Evolutionary conservation across 495 filamentous ascomycete genomes (phyloP), one percentile per base, ranked within the genome.

Genomic region (Halenospora varia): DNA sequence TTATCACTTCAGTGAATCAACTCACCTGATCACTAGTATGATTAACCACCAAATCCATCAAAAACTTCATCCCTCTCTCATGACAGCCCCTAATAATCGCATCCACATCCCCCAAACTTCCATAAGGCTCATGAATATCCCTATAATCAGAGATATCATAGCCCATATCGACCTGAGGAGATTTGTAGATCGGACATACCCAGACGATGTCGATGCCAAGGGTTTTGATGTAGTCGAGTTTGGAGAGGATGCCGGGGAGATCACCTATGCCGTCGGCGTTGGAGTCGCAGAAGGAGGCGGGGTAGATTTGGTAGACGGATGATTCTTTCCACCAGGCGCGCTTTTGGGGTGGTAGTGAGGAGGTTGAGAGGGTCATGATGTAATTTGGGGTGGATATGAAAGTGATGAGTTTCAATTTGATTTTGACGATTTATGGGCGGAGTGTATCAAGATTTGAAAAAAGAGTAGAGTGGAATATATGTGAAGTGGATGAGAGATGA

Each of bases 41-140:
- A 62, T 92, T 91, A 39, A 89, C 80, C 0, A 91, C 88, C 20
- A 90, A 68, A 66, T 91, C 88, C 67, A 91, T 80, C 13, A 90
- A 74, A 24, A 90, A 66, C 64, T 82, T 87, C 84, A 91, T 88
- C 2, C 76, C 84, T 10, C 84, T 73, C 10, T 69, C 53, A 54
- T 82, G 74, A 35, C 66, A 73, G 11, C 75, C 83, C 26, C 77
- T 35, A 29, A 88, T 81, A 15, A 91, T 70, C 18, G 68, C 67
- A n/a, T 89, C 85, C 15, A 89, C 77, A 69, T 91, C 85, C 39
- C 69, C 74, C 46, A 90, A 70, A 25, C 81, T 84, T 19, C 82
- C 78, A 62, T 87, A 87, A 49, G 77, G 75, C 0, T 78, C 71
- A 49, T 85, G 77, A 24, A 89, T 82, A 47, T 70, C 76, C 56